Conservation (phyloP, 1,139 yeast genomes). For the Saccharomyces pastorianus region DNA sequence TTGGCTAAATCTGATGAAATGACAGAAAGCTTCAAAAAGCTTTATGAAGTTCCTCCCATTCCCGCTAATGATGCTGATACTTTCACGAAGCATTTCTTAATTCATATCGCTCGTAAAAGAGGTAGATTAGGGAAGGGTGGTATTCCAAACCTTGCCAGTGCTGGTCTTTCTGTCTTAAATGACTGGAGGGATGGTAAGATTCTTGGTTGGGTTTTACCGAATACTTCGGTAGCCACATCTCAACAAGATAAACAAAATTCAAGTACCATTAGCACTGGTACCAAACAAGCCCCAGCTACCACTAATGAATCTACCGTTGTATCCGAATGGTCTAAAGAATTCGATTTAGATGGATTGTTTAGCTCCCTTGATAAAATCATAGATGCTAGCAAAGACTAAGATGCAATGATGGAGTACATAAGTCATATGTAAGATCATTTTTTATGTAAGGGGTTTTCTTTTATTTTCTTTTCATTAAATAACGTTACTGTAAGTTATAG, state of each 20-base stretch:
- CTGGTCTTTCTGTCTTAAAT: slow-evolving; percentile 73
- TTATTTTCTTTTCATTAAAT: neutral
- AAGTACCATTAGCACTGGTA: slow-evolving; percentile 29
- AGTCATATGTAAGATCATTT: slow-evolving; percentile 1
- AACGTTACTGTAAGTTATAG: neutral
- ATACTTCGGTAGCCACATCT: slow-evolving; percentile 44
- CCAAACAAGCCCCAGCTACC: slow-evolving; percentile 34
- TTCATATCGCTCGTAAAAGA: slow-evolving; percentile 84
- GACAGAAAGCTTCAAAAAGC: slow-evolving; percentile 64
- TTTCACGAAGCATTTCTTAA: slow-evolving; percentile 73
- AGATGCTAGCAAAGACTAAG: slow-evolving; percentile 14
- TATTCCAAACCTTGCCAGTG: slow-evolving; percentile 77
- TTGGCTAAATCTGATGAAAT: slow-evolving; percentile 63
- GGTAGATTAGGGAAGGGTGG: slow-evolving; percentile 94
- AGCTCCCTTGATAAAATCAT: slow-evolving; percentile 32
- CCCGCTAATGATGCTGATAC: slow-evolving; percentile 55
- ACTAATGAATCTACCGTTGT: slow-evolving; percentile 78
- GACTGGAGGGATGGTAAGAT: slow-evolving; percentile 98
- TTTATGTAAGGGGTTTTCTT: neutral
- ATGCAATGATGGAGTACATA: slow-evolving; percentile 12
- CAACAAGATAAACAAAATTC: slow-evolving; percentile 13
- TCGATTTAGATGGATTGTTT: slow-evolving; percentile 79
- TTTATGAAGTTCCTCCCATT: slow-evolving; percentile 77
- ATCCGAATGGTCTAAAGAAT: slow-evolving; percentile 86
- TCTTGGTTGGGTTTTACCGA: slow-evolving; percentile 85